Evolutionary conservation across 1,284 basidiomycete genomes (phyloP).

Genomic region (Vanrija pseudolonga): DNA sequence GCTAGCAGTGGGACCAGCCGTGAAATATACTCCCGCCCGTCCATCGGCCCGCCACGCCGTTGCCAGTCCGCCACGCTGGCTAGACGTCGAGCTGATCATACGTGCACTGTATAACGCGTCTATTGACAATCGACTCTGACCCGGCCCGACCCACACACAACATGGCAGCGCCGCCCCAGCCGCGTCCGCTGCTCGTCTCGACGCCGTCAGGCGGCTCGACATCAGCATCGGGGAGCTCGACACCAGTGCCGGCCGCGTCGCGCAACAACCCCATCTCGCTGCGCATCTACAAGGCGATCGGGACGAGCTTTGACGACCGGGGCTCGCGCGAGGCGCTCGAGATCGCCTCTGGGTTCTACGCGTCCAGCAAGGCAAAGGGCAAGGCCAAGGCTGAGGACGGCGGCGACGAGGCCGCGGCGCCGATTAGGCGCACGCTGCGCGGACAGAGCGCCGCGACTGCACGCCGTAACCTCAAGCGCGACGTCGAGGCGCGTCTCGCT

Average conservation of each 20-base stretch:
- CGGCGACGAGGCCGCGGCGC: conserved; percentile 7
- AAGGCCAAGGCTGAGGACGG: conserved; percentile 3
- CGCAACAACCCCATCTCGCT: conserved; percentile 63
- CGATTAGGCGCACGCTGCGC: conserved; percentile 33
- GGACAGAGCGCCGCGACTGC: conserved; percentile 56
- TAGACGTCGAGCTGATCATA: too few species aligned
- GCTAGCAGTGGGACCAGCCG: too few species aligned
- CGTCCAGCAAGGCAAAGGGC: conserved; percentile 4
- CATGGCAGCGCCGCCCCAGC: neutral
- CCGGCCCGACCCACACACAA: neutral
- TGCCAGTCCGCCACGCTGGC: neutral
- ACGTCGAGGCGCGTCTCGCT: conserved; percentile 75
- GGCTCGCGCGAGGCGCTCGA: conserved; percentile 73
- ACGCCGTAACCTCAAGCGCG: conserved; percentile 71
- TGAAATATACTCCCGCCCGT: neutral
- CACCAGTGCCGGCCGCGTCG: conserved; percentile 27
- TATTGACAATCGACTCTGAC: neutral
- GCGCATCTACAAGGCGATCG: conserved; percentile 82
- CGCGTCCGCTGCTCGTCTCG: neutral
- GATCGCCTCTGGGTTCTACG: conserved; percentile 75
- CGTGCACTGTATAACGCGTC: neutral
- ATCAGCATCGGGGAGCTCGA: conserved; percentile 7
- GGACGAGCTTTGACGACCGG: conserved; percentile 72
- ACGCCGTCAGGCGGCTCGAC: conserved; percentile 1
- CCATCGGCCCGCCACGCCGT: neutral